phyloP scores from a whole-genome alignment of 148 eudicot species.

The Diospyros lotus region DNA sequence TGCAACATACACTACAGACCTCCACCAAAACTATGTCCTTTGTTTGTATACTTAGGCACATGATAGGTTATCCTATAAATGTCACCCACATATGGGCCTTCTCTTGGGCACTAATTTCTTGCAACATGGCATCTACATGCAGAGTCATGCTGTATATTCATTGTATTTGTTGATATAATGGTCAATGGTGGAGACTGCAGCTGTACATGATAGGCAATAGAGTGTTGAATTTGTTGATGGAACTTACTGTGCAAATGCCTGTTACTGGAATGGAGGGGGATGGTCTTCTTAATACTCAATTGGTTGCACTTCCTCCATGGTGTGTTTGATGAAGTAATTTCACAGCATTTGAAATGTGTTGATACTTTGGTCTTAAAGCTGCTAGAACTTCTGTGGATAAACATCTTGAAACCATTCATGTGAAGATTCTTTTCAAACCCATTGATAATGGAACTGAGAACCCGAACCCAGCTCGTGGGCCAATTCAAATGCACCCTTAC shows the following conservation, averaged over 20 bases:
- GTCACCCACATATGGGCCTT: conserved; percentile 18
- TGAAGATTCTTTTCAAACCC: conserved; percentile 16
- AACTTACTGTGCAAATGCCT: conserved; percentile 12
- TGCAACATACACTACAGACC: neutral
- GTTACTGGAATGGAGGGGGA: conserved; percentile 15
- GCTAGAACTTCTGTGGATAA: conserved; percentile 19
- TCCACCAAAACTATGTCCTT: neutral
- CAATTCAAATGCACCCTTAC: no score
- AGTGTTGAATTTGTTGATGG: conserved; percentile 4
- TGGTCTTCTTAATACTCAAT: neutral
- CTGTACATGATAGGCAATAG: neutral
- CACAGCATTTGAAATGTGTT: neutral
- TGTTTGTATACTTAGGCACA: conserved; percentile 5
- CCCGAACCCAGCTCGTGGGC: conserved; percentile 19
- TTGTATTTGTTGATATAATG: neutral
- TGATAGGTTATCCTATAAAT: conserved; percentile 18
- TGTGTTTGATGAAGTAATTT: conserved; percentile 1
- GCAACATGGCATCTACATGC: neutral
- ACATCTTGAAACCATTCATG: conserved; percentile 42
- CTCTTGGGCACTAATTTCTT: conserved; percentile 2
- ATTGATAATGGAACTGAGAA: conserved; percentile 19
- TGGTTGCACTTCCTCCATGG: neutral
- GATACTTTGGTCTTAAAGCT: neutral
- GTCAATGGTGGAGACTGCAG: neutral
- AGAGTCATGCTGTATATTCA: neutral